Evolutionary conservation across 2,329 filamentous ascomycete species (phyloP), one percentile per base, ranked within the genome.

Genomic region (Emericellopsis atlantica): DNA sequence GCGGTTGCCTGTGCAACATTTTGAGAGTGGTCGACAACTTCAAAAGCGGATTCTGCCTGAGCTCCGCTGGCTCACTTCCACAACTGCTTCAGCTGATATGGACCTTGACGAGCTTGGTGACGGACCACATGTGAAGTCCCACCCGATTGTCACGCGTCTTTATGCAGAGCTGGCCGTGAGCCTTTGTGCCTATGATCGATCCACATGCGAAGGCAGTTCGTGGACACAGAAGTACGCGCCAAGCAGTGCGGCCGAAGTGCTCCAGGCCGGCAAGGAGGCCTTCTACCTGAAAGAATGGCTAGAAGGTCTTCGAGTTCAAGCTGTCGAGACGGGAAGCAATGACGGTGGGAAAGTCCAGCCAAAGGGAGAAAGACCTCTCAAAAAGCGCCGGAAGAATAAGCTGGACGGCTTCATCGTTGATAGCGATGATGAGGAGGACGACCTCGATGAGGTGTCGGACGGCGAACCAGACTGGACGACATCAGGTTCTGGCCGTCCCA

Each of bases 171-270:
- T 95, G 26, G 61, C 68, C 36, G 69, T 66, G 1, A 69, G 69
- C 0, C 66, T 89, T 11, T 89, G 84, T 5, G 79, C 89, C 1
- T 95, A 89, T 52, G 92, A 98, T 55, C 73, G 65, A 46, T 84
- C 80, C 8, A 72, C 71, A 39, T 94, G 84, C 49, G 90, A 96
- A 53, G 68, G 66, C 2, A 61, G 72, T 23, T 61, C 76, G 8
- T 98, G 92, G 92, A 58, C 70, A 2, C 81, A 90, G 33, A 95
- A 96, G 53, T 95, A 96, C 60, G 76, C 84, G 0, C 92, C 92
- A 0, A 61, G 58, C 22, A 66, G 62, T 31, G 79, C 86, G 3
- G 65, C 66, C 4, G 78, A 90, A 43, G 79, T 96, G 1, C 66
- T 98, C 10, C 89, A 95, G 52, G 57, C 66, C 14, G 81, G 83